phyloP scores from a whole-genome alignment of 2,329 filamentous ascomycete species.

The Monilinia laxa region DNA sequence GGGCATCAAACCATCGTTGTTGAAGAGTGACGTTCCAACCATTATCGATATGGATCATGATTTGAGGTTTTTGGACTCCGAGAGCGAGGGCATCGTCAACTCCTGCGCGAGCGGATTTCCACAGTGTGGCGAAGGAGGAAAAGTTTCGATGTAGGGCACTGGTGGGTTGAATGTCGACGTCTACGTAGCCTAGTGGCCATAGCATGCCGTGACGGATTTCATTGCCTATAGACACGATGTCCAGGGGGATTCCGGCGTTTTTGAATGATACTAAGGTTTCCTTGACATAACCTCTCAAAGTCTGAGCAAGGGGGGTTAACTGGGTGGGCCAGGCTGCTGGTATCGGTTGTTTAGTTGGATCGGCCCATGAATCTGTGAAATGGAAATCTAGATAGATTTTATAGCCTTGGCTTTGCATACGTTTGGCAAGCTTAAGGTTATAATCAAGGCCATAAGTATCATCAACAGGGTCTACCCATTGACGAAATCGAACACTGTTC shows the following conservation, averaged over 20 bases:
- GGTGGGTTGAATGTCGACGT: slow-evolving; percentile 42
- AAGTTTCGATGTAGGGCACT: slow-evolving; percentile 44
- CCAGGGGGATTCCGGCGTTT: slow-evolving; percentile 53
- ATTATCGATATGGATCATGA: slow-evolving; percentile 73
- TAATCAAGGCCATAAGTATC: slow-evolving; percentile 68
- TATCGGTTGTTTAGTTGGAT: slow-evolving; percentile 61
- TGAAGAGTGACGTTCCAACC: slow-evolving; percentile 69
- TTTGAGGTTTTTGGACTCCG: slow-evolving; percentile 53
- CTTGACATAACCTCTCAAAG: slow-evolving; percentile 66
- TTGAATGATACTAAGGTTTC: slow-evolving; percentile 61
- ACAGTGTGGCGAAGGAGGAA: slow-evolving; percentile 59
- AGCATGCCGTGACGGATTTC: slow-evolving; percentile 68
- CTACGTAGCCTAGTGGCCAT: slow-evolving; percentile 60
- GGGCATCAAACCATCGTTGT: slow-evolving; percentile 61
- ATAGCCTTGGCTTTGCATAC: slow-evolving; percentile 61
- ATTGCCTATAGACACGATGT: slow-evolving; percentile 70
- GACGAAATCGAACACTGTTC: slow-evolving; percentile 66
- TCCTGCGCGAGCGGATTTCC: slow-evolving; percentile 58
- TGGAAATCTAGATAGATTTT: slow-evolving; percentile 61
- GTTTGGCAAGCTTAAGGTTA: slow-evolving; percentile 63
- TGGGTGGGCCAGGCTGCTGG: slow-evolving; percentile 63
- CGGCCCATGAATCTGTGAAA: slow-evolving; percentile 66
- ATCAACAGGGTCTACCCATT: slow-evolving; percentile 67
- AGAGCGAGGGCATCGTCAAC: slow-evolving; percentile 60
- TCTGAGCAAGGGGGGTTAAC: slow-evolving; percentile 56